Base-by-base conservation (phyloP, 768 basidiomycete species). In the Mycena leptocephala region DNA sequence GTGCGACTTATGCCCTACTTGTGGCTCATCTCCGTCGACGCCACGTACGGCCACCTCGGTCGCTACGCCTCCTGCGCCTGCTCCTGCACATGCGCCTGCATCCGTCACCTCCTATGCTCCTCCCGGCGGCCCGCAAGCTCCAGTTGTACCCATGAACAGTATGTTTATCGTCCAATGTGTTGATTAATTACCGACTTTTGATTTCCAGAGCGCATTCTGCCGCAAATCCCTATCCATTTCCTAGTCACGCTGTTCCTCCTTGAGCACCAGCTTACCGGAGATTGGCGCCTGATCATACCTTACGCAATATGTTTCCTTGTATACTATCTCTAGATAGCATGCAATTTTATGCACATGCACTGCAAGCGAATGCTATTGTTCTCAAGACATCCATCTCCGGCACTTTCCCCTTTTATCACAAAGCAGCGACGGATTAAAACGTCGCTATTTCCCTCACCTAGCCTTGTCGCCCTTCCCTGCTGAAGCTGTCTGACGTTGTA, bases 371-470 rank as follows among this genome's bases (percentile, higher is more conserved):
- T 56, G 63, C 24, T 66, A 43, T 72, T 65, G 53, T 70, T 56
- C 51, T 37, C 66, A 62, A 75, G 14, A 46, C 32, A 46, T 63
- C 64, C 55, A 26, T 14, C 58, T 66, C 64, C 26, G 64, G 37
- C 30, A 51, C 68, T 65, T 58, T 61, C 73, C 64, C 73, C 73
- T 58, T 67, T 62, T n/a, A 41, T 53, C 72, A 70, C 67, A 63
- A 68, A 58, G 72, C 14, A 37, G 72, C 26, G 35, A 8, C 30
- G 33, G 35, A 7, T 51, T 66, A 35, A 74, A 67, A 51, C 26
- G 46, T 69, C 53, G 51, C 67, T 22, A 55, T 41, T 65, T 53
- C 53, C 41, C 37, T 18, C 7, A 32, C n/a, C 65, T 33, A 39
- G 28, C 62, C 18, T 46, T 41, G 37, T 41, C 22, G 56, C 41